Percentiles rank a stretch among this genome's conserved stretches.
Evolutionary conservation across 257 asterid genomes (phyloP).

Genomic region (Nyctanthes arbortristis): DNA sequence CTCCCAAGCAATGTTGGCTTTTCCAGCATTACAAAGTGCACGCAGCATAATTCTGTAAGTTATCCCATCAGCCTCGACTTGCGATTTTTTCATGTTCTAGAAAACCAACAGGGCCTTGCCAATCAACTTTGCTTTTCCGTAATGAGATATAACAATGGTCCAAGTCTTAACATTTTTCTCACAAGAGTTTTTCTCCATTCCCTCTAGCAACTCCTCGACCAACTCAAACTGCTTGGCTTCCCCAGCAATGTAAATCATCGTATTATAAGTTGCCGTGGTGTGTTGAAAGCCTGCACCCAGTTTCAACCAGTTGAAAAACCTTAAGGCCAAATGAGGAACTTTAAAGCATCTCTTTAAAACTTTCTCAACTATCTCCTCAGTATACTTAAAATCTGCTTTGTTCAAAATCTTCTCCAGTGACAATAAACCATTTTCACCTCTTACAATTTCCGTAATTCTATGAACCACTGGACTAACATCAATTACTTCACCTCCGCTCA

Average conservation of each 20-base stretch:
- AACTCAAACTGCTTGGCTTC: slow-evolving; percentile 51
- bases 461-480: slow-evolving; percentile 72
- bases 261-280: slow-evolving; percentile 52
- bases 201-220: slow-evolving; percentile 61
- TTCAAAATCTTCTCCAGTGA: slow-evolving; percentile 72
- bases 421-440: slow-evolving; percentile 36
- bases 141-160: slow-evolving; percentile 61
- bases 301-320: slow-evolving; percentile 79
- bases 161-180: slow-evolving; percentile 67
- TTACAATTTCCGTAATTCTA: slow-evolving; percentile 62
- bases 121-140: slow-evolving; percentile 55
- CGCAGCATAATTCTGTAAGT: slow-evolving; percentile 54
- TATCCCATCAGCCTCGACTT: slow-evolving; percentile 54
- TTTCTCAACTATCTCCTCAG: slow-evolving; percentile 61
- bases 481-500: slow-evolving; percentile 24
- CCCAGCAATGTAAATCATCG: slow-evolving; percentile 63
- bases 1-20: slow-evolving; percentile 69
- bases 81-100: slow-evolving; percentile 70
- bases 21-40: slow-evolving; percentile 54
- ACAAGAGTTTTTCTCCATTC: slow-evolving; percentile 59
- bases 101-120: slow-evolving; percentile 64
- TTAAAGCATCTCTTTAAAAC: slow-evolving; percentile 87
- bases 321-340: slow-evolving; percentile 70
- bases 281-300: slow-evolving; percentile 47
- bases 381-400: slow-evolving; percentile 37